Conservation (phyloP, 768 basidiomycete genomes). For the Panaeolus cyanescens region DNA sequence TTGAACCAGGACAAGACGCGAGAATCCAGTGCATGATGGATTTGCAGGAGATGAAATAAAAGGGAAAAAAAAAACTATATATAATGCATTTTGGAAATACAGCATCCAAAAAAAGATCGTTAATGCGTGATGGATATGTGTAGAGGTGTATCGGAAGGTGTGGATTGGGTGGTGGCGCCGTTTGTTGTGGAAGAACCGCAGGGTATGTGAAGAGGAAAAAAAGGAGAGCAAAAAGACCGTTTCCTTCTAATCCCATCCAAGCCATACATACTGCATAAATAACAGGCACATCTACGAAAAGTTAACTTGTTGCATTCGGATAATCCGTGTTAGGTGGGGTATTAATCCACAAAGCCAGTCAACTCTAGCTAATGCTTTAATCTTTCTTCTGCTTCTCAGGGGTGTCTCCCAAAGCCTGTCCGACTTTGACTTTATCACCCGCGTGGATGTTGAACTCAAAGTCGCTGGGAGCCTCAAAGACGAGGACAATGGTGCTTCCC, state of each 20-base stretch:
- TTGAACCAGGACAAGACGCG: background rate
- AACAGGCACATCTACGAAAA: background rate
- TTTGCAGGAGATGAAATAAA: too few relatives aligned
- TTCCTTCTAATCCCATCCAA: background rate
- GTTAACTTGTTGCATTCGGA: too few relatives aligned
- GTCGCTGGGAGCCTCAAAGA: conserved; percentile 89
- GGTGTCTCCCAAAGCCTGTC: conserved; percentile 75
- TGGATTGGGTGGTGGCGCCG: background rate
- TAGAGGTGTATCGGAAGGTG: background rate
- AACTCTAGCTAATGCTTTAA: background rate
- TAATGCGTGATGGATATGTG: background rate
- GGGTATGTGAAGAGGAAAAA: background rate
- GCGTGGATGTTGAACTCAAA: conserved; percentile 79
- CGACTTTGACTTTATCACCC: conserved; percentile 87
- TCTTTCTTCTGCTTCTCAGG: conserved; percentile 15
- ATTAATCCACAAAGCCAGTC: background rate
- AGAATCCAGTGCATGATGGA: too few relatives aligned
- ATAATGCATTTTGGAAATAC: conserved; percentile 2
- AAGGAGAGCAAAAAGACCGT: background rate
- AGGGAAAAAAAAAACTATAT: background rate
- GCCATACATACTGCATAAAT: background rate
- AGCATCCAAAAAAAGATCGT: conserved; percentile 1
- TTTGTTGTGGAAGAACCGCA: background rate
- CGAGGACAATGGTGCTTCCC: conserved; percentile 93
- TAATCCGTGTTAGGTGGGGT: too few relatives aligned